A percentile compares a stretch with the other conserved stretches of the same genome.
phyloP scores from a whole-genome alignment of 306 rosid genomes.

The Pyrus communis region DNA sequence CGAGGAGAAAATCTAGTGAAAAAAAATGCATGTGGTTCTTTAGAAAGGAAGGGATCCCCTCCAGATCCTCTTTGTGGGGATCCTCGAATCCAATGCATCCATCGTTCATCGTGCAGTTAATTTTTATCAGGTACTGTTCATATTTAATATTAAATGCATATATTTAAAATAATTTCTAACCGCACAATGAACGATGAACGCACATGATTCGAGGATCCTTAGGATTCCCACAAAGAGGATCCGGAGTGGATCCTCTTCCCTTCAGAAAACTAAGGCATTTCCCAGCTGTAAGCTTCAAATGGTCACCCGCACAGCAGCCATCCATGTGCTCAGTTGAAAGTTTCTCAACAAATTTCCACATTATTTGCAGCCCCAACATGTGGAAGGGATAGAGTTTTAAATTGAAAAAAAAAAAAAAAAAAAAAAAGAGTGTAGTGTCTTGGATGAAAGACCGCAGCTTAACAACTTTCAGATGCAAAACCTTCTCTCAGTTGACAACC shows the following conservation, averaged over 20 bases:
- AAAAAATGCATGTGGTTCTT: background rate
- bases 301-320: background rate
- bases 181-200: too few species aligned
- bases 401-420: too few species aligned
- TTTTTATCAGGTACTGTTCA: too few species aligned
- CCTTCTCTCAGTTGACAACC: background rate
- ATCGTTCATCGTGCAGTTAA: fast-evolving
- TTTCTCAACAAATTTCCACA: background rate
- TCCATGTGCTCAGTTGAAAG: conserved; percentile 2
- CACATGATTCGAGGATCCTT: too few species aligned
- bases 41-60: background rate
- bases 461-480: background rate
- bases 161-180: too few species aligned
- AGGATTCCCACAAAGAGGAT: too few species aligned
- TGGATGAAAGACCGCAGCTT: background rate
- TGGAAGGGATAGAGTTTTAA: background rate
- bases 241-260: too few species aligned
- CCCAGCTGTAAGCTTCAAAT: background rate
- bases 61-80: too few species aligned
- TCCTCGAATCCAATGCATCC: fast-evolving
- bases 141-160: too few species aligned
- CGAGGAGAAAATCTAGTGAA: background rate
- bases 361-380: background rate
- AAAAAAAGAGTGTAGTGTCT: background rate
- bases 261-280: background rate